Percentiles rank a stretch among this genome's conserved stretches.
These are phyloP conservation scores for Bipolaris oryzae DNA, from an alignment of 2,329 filamentous ascomycete genomes.

Conservation along the genomic window DNA sequence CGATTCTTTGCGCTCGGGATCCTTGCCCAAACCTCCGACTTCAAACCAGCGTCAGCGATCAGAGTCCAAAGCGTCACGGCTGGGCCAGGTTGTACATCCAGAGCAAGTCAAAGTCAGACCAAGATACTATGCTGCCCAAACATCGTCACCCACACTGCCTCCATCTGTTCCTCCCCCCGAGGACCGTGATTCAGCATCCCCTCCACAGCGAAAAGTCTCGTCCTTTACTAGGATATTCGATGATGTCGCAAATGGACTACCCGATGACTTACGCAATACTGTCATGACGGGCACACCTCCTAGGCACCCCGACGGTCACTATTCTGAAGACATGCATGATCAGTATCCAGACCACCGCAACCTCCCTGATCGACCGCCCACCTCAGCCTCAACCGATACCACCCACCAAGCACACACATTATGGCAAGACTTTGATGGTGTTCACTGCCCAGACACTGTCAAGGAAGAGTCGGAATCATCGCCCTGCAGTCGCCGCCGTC, in stretches of 20 bases:
- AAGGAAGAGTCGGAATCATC: slow-evolving; percentile 39
- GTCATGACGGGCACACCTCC: slow-evolving; percentile 17
- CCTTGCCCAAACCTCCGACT: slow-evolving; percentile 46
- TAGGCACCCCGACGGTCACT: slow-evolving; percentile 14
- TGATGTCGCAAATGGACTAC: slow-evolving; percentile 44
- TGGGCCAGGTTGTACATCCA: slow-evolving; percentile 51
- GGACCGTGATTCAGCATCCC: slow-evolving; percentile 4
- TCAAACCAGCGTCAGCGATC: slow-evolving; percentile 48
- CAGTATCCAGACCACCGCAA: slow-evolving; percentile 26
- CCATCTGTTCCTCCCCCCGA: neutral
- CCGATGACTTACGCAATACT: slow-evolving; percentile 38
- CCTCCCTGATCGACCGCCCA: slow-evolving; percentile 55
- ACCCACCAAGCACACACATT: slow-evolving; percentile 69
- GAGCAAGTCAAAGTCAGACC: slow-evolving; percentile 33
- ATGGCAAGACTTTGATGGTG: slow-evolving; percentile 83
- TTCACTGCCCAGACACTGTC: slow-evolving; percentile 67
- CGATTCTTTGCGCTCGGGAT: slow-evolving; percentile 63
- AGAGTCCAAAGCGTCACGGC: slow-evolving; percentile 49
- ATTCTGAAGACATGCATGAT: slow-evolving; percentile 10
- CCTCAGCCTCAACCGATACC: slow-evolving; percentile 64
- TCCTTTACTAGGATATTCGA: slow-evolving; percentile 48
- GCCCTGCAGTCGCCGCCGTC: slow-evolving; percentile 18
- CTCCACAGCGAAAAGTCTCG: slow-evolving; percentile 37
- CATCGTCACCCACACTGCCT: slow-evolving; percentile 24
- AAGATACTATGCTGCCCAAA: slow-evolving; percentile 12